Conservation (phyloP, 1,284 basidiomycete genomes). For the Vanrija sp. region DNA sequence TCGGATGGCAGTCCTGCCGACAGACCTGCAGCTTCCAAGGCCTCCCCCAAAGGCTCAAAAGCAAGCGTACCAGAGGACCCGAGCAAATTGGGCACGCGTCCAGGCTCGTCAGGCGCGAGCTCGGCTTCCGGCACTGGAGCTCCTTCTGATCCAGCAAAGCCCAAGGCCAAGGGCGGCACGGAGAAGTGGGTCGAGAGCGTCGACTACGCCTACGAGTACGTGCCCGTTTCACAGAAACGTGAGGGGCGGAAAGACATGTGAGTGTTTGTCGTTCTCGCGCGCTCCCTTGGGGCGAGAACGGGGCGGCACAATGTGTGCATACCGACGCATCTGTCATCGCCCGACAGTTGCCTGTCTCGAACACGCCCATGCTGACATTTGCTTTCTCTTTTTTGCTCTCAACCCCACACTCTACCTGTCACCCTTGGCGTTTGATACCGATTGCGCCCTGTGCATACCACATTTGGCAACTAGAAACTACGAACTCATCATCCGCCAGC, state of each 20-base stretch:
- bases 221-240: constrained; percentile 33
- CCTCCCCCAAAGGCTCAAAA: not conserved
- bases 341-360: not conserved
- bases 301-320: too few species aligned
- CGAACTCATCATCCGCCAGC: constrained; percentile 75
- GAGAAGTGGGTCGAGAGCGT: constrained; percentile 29
- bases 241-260: constrained; percentile 27
- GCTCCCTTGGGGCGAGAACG: too few species aligned
- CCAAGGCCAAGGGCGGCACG: not conserved
- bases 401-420: too few species aligned
- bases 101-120: too few species aligned
- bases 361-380: not conserved
- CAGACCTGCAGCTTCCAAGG: not conserved
- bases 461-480: constrained; percentile 60
- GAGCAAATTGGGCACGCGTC: not conserved
- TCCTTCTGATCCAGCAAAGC: too few species aligned
- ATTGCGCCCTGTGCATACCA: not conserved
- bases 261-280: constrained; percentile 11
- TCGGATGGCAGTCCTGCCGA: not conserved
- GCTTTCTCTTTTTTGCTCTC: not conserved
- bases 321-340: not conserved
- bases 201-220: constrained; percentile 46
- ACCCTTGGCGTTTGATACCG: too few species aligned
- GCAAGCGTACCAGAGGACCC: not conserved
- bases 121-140: too few species aligned